Conservation (phyloP, 2,329 filamentous ascomycete genomes). For the Microdochium bolleyi region DNA sequence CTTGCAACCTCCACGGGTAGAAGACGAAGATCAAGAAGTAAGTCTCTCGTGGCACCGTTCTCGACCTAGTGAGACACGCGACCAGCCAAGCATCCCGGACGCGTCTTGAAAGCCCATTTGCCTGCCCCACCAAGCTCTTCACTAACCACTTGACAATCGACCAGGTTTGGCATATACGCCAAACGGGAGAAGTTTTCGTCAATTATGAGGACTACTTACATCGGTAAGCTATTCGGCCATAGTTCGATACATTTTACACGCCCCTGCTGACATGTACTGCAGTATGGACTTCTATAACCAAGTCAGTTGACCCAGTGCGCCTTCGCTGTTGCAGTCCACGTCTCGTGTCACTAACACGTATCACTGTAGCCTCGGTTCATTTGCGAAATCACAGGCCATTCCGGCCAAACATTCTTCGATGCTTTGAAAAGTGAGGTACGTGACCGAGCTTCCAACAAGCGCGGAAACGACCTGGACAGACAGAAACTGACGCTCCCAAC, state of each 20-base stretch:
- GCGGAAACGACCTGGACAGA: not conserved
- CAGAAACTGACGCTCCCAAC: not conserved
- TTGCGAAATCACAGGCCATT: conserved; percentile 92
- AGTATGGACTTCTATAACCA: conserved; percentile 93
- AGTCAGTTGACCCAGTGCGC: conserved; percentile 37
- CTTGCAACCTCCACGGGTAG: conserved; percentile 60
- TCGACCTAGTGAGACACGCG: not conserved
- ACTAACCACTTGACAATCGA: conserved; percentile 11
- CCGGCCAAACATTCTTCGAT: conserved; percentile 84
- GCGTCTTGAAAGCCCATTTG: too few relatives aligned
- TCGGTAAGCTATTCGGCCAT: conserved; percentile 48
- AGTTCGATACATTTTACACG: not conserved
- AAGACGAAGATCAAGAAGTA: conserved; percentile 81
- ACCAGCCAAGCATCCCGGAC: not conserved
- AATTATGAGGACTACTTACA: conserved; percentile 83
- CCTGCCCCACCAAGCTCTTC: too few relatives aligned
- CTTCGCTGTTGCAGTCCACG: not conserved
- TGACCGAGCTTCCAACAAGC: conserved; percentile 9
- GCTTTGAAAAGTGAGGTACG: conserved; percentile 85
- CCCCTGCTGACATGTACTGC: conserved; percentile 20
- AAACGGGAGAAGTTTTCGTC: conserved; percentile 84
- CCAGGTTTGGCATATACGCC: conserved; percentile 85
- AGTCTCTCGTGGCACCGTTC: conserved; percentile 16
- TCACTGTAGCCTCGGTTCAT: conserved; percentile 70
- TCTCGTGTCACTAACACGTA: conserved; percentile 7